Evolutionary conservation across 139 green algal species (phyloP), one percentile per base, ranked within the genome.

Genomic region (Mesotaenium endlicherianum): DNA sequence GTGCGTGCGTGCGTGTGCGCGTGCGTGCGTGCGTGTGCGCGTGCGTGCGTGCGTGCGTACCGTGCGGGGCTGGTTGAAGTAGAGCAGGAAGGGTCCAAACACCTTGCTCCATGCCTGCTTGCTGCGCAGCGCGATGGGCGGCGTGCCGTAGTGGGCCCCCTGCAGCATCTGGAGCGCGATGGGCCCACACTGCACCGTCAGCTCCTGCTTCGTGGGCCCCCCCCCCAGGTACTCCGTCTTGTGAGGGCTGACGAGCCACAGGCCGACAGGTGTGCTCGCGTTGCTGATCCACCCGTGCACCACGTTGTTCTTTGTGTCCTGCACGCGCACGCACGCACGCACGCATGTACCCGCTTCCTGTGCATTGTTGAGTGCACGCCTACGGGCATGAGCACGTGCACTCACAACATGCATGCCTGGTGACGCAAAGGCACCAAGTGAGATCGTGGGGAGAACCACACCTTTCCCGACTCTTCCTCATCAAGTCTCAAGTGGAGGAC

Each of bases 141-240:
- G 67, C 20, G 67, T 76, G 20, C 67, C 67, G 20, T 76, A 76
- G 30, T 76, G 67, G 20, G 20, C n/a, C 30, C n/a, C n/a, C 20
- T 76, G 67, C n/a, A 76, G 67, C 67, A 76, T 76, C 20, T 74
- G 67, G n/a, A 76, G 67, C n/a, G 20, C 20, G 67, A 53, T 76
- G 20, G 67, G 67, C 20, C 67, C 67, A 53, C n/a, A 74, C 20
- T 76, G 67, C 30, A 76, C n/a, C 30, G 67, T 76, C n/a, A 76
- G 67, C 20, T 76, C 67, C 20, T 76, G 67, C 20, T 76, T 76
- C 30, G 31, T 76, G 67, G 67, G 67, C 30, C 67, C 67, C 30
- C 67, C 67, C 30, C 67, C 67, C 67, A 76, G 20, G 20, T 64
- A 76, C 20, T 76, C 67, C 20, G 67, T 76, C 30, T 64, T 53